Percentiles rank a stretch among this genome's conserved stretches.
These are phyloP conservation scores for Crithidia sp. DNA, from an alignment of 208 protist species.

Conservation along the genomic window DNA sequence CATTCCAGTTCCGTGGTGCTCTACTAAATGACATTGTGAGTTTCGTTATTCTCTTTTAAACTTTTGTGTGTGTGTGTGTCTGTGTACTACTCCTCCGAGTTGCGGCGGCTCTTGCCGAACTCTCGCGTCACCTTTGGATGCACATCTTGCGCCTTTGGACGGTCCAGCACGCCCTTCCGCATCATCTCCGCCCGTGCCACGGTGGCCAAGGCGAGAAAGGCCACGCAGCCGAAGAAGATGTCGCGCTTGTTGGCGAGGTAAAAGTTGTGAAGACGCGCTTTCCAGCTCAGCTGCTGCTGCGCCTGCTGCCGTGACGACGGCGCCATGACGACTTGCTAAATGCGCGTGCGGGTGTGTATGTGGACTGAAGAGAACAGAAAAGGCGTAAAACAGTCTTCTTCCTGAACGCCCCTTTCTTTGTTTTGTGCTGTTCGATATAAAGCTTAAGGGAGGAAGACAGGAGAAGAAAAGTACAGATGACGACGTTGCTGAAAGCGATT, in stretches of 20 bases:
- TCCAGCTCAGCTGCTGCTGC: constrained; percentile 30
- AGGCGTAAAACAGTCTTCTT: too few species aligned
- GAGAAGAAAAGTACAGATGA: too few species aligned
- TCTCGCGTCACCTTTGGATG: constrained; percentile 48
- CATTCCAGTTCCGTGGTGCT: too few species aligned
- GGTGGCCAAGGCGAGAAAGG: constrained; percentile 48
- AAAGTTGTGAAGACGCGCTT: constrained; percentile 29
- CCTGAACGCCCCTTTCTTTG: too few species aligned
- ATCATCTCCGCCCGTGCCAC: constrained; percentile 60
- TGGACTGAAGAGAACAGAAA: too few species aligned
- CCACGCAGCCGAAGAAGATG: constrained; percentile 65
- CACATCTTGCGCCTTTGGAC: constrained; percentile 32
- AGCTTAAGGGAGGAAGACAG: too few species aligned
- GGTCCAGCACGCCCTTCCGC: constrained; percentile 47
- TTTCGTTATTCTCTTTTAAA: too few species aligned
- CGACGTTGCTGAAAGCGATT: too few species aligned
- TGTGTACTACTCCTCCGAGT: constrained; percentile 12
- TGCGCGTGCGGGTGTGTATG: neutral
- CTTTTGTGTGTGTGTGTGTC: neutral
- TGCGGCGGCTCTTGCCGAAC: constrained; percentile 46
- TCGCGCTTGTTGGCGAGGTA: constrained; percentile 52
- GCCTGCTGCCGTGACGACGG: constrained; percentile 1
- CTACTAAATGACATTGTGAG: too few species aligned
- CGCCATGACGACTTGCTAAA: neutral
- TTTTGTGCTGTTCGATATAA: too few species aligned